Evolutionary conservation across 2,329 filamentous ascomycete species (phyloP), one percentile per base, ranked within the genome.

Genomic region (Aureobasidium musti): DNA sequence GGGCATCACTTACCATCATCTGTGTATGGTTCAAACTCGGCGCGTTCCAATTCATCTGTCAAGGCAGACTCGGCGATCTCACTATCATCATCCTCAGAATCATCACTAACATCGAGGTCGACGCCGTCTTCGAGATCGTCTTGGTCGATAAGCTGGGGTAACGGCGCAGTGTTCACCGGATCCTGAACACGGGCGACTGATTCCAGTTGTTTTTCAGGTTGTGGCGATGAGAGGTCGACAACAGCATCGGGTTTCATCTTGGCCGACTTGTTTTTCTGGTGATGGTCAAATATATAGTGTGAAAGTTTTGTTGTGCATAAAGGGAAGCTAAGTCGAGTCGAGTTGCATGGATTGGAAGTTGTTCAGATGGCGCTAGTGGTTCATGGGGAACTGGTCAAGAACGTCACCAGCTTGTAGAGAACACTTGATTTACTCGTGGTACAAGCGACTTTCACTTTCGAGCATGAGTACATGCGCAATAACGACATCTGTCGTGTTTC

Each of bases 1-100:
- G 6, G 54, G 5, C 19, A 26, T 52, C n/a, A 50, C 37, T 45
- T 41, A 69, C 67, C 67, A 57, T 60, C 59, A 39, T 63, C 65
- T 10, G 37, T 43, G 14, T 69, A 69, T 49, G 67, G 67, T 23
- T 61, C 61, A n/a, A 63, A 67, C 26, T 69, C 68, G 5, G 68
- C 57, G 35, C 63, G 61, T 19, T 69, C 68, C 50, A 69, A 41
- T 45, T 65, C 63, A n/a, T 69, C 68, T 4, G 50, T 63, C 14
- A 67, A 23, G 21, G 63, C 63, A 21, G 68, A 65, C 35, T 6
- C 37, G 2, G 23, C 21, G 21, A 64, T 19, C 6, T 63, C 59
- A 23, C 17, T 21, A 6, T 64, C 61, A 10, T 43, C 49, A 14
- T 41, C 41, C 7, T 64, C 61, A 33, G 23, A 41, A 6, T 33